Percentiles rank a stretch among this genome's conserved stretches.
These are phyloP conservation scores for Leccinum solheimii DNA, from an alignment of 1,284 basidiomycete genomes.

Conservation along the genomic window DNA sequence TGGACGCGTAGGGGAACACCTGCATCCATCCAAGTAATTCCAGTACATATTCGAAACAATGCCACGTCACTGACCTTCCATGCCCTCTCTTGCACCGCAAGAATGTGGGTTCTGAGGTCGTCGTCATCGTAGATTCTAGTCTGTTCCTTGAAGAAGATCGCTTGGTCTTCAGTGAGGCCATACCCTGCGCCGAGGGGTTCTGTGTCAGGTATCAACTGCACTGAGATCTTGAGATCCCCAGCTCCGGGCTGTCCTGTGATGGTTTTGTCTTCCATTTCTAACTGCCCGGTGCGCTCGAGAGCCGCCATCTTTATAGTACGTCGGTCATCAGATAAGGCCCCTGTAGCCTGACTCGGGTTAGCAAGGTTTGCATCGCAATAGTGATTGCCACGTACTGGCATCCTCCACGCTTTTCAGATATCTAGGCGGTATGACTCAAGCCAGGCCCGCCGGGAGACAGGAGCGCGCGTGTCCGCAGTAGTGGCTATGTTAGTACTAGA, in stretches of 20 bases:
- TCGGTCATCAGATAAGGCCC: background rate
- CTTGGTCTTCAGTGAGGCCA: background rate
- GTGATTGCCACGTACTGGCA: background rate
- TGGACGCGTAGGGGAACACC: conserved; percentile 26
- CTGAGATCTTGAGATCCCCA: conserved; percentile 7
- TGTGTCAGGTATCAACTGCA: background rate
- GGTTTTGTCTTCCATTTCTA: conserved; percentile 7
- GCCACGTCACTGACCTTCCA: conserved; percentile 16
- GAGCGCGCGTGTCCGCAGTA: background rate
- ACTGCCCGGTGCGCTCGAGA: too few relatives aligned
- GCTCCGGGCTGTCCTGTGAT: background rate
- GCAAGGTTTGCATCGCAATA: background rate
- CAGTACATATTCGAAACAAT: background rate
- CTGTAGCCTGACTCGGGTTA: background rate
- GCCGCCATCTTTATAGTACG: background rate
- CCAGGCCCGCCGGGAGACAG: too few relatives aligned
- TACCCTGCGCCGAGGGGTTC: conserved; percentile 12
- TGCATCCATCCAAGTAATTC: background rate
- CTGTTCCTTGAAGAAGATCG: conserved; percentile 25
- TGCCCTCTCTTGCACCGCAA: conserved; percentile 21
- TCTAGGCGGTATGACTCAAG: too few relatives aligned
- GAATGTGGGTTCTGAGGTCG: conserved; percentile 21
- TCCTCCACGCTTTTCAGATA: too few relatives aligned
- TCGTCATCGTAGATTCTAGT: conserved; percentile 24
- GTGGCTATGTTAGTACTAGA: background rate